A percentile compares a stretch with the other conserved stretches of the same genome.
These are phyloP conservation scores for Populus tremula DNA, from an alignment of 345 rosid genomes.

Conservation along the genomic window DNA sequence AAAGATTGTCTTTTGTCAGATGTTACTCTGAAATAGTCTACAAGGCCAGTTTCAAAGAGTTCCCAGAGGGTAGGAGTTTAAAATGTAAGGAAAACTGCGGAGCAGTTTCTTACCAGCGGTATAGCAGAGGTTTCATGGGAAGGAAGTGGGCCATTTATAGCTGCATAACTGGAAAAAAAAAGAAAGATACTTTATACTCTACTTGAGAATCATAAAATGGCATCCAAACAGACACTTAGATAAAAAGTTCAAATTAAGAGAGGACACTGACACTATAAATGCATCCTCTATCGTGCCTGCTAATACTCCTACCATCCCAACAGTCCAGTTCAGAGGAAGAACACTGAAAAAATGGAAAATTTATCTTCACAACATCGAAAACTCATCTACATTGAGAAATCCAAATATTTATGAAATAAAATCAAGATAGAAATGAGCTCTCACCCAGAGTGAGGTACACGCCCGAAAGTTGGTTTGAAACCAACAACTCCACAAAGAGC, in stretches of 20 bases:
- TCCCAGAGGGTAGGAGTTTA: neutral
- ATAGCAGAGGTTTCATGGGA: constrained; percentile 16
- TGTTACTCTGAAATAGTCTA: neutral
- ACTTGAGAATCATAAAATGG: neutral
- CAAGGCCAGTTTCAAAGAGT: neutral
- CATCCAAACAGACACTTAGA: neutral
- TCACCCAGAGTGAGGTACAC: constrained; percentile 61
- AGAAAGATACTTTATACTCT: neutral
- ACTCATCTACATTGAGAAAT: neutral
- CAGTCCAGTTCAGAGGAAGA: constrained; percentile 76
- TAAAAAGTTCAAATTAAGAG: neutral
- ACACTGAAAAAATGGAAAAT: constrained; percentile 41
- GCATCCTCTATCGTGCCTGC: constrained; percentile 67
- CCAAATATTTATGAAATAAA: neutral
- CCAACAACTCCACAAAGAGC: constrained; percentile 78
- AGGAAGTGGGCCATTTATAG: constrained; percentile 46
- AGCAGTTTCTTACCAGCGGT: constrained; percentile 20
- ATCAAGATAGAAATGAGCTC: constrained; percentile 2
- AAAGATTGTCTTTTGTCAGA: neutral
- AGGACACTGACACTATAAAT: constrained; percentile 40
- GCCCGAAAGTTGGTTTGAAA: constrained; percentile 68
- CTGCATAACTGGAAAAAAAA: constrained; percentile 54
- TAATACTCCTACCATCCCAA: constrained; percentile 71
- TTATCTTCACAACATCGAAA: neutral
- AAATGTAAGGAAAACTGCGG: neutral